phyloP scores from a whole-genome alignment of 140 eudicot genomes.

The Flaveria floridana region DNA sequence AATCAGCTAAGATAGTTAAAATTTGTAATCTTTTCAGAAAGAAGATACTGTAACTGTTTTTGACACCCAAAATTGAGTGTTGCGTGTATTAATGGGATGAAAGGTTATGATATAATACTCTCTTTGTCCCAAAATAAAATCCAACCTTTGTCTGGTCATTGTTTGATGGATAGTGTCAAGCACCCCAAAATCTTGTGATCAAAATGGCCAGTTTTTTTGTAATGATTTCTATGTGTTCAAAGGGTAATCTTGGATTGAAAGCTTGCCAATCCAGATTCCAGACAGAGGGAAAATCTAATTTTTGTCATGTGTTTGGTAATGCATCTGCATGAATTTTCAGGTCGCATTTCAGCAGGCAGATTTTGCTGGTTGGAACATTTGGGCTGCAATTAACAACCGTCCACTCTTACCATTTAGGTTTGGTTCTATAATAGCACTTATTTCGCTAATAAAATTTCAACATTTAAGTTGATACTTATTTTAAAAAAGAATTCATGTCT shows the following conservation, averaged over 20 bases:
- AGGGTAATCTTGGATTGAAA: conserved; percentile 14
- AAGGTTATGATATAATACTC: background rate
- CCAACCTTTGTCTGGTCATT: background rate
- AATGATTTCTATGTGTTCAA: background rate
- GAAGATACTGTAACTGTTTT: background rate
- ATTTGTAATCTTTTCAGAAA: background rate
- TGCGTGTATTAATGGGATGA: background rate
- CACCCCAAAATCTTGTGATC: too few relatives aligned
- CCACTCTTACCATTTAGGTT: conserved; percentile 95
- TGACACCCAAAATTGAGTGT: background rate
- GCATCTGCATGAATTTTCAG: conserved; percentile 39
- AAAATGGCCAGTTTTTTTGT: background rate
- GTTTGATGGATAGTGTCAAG: too few relatives aligned
- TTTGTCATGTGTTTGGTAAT: conserved; percentile 8
- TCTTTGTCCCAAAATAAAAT: background rate
- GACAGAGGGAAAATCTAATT: background rate
- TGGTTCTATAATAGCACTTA: conserved; percentile 9
- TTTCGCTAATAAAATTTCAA: background rate
- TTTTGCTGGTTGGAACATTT: conserved; percentile 97
- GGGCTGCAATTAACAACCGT: conserved; percentile 96
- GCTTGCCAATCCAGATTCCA: background rate
- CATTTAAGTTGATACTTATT: background rate
- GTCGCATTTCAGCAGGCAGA: conserved; percentile 99
- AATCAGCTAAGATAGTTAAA: background rate
- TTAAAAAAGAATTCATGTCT: background rate